A percentile compares a stretch with the other conserved stretches of the same genome.
phyloP scores from a whole-genome alignment of 306 rosid genomes.

The Vicia sativa region DNA sequence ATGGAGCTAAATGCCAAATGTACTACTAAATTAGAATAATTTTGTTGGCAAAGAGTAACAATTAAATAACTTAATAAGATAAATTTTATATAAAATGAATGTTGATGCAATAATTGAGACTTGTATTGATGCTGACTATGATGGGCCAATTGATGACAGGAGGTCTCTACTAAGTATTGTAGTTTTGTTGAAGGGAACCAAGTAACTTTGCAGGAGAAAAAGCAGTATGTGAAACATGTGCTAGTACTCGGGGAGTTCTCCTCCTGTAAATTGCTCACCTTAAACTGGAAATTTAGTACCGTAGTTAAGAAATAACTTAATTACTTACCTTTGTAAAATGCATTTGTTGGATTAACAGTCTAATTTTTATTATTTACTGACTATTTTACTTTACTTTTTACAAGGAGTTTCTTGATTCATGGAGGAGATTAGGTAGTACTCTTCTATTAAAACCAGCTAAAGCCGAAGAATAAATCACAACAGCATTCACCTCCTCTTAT shows the following conservation, averaged over 20 bases:
- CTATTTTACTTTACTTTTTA: no score
- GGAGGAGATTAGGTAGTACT: no score
- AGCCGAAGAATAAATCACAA: no score
- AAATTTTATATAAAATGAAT: neutral
- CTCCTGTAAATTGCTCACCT: neutral
- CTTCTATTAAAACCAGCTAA: no score
- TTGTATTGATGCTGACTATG: neutral
- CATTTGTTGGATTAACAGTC: no score
- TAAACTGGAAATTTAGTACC: neutral
- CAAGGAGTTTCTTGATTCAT: no score
- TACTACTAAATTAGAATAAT: slow-evolving; percentile 5
- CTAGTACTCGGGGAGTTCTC: neutral
- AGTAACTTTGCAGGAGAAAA: neutral
- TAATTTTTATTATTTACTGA: no score
- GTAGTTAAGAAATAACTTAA: neutral
- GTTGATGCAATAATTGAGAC: neutral
- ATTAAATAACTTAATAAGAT: slow-evolving; percentile 4
- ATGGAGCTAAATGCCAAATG: slow-evolving; percentile 4
- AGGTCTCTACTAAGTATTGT: neutral
- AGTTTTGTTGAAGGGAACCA: neutral
- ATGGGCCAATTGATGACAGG: neutral
- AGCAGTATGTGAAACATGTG: neutral
- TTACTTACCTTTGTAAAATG: neutral
- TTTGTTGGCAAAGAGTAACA: slow-evolving; percentile 6
- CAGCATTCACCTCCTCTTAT: no score